These are phyloP conservation scores for Lipomyces sp. DNA, from an alignment of 805 yeast species.

Conservation along the genomic window DNA sequence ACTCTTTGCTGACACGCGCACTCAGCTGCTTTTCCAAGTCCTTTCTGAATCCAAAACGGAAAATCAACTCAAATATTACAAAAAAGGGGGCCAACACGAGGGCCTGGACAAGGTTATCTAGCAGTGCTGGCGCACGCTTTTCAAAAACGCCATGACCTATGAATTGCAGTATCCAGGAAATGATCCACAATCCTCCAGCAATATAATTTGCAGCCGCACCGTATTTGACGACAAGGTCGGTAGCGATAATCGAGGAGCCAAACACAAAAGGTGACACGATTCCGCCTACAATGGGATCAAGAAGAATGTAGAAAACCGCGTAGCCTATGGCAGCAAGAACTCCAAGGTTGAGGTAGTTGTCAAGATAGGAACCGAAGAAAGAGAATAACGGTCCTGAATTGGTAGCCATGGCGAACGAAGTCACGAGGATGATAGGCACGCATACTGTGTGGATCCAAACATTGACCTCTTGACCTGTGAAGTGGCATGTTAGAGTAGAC, in stretches of 20 bases:
- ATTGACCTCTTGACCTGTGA: constrained; percentile 55
- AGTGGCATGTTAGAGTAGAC: background rate
- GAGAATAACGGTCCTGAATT: constrained; percentile 40
- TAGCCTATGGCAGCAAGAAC: constrained; percentile 54
- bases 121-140: constrained; percentile 79
- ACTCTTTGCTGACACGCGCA: constrained; percentile 47
- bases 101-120: constrained; percentile 83
- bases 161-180: constrained; percentile 82
- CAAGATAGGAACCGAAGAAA: constrained; percentile 4
- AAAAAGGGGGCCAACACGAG: constrained; percentile 89
- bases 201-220: constrained; percentile 42
- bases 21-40: constrained; percentile 59
- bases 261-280: constrained; percentile 51
- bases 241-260: constrained; percentile 40
- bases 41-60: constrained; percentile 64
- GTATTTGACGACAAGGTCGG: constrained; percentile 41
- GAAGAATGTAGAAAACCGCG: constrained; percentile 59
- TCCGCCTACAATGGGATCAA: constrained; percentile 59
- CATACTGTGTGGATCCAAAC: constrained; percentile 77
- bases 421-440: constrained; percentile 74
- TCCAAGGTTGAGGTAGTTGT: constrained; percentile 52
- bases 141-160: constrained; percentile 87
- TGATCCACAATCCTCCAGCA: constrained; percentile 53
- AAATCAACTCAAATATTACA: constrained; percentile 77
- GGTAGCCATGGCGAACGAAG: constrained; percentile 54